Evolutionary conservation across 1,284 basidiomycete species (phyloP), one percentile per base, ranked within the genome.

Genomic region (Blastosporella zonata): DNA sequence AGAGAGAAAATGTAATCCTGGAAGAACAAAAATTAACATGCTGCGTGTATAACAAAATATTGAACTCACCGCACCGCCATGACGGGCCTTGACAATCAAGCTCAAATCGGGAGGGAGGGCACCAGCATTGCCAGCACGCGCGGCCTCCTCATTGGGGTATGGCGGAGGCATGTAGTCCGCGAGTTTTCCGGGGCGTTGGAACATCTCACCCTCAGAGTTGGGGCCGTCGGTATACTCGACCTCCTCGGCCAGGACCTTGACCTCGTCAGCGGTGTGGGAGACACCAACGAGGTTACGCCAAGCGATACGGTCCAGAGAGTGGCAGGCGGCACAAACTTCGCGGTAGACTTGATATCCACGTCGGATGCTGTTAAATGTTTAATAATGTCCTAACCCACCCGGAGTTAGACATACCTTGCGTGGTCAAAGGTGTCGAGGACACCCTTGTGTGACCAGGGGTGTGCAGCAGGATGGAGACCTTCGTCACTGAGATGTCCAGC

Each of bases 271-370:
- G 55, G 89, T 93, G 75, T 99, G 97, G 31, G 94, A 97, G 51
- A 97, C 93, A 66, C 94, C 97, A 60, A 99, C 97, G 53, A 99
- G 78, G 77, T 99, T 99, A 67, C 97, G 92, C 97, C 97, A 99
- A 55, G 97, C 97, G 67, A 99, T 95, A 62, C 97, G 93, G 77
- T 99, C 93, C 53, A 99, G 86, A 40, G 97, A 99, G 72, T 99
- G 97, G 74, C 97, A 99, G 13, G 97, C 92, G 5, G 96, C 90
- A 70, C 97, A 99, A 52, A 99, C 97, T 75, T 99, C 96, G 54
- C 94, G 92, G 79, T 99, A 99, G 44, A 99, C 97, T 71, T 93
- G 90, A 79, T 97, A 99, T 23, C 97, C 97, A 66, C 97, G 87
- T 64, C 97, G 93, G 67, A 99, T 98, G 66, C 93, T 95, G 48